These are phyloP conservation scores for Yamadazyma conglobata DNA, from an alignment of 1,139 yeast genomes.

Conservation along the genomic window DNA sequence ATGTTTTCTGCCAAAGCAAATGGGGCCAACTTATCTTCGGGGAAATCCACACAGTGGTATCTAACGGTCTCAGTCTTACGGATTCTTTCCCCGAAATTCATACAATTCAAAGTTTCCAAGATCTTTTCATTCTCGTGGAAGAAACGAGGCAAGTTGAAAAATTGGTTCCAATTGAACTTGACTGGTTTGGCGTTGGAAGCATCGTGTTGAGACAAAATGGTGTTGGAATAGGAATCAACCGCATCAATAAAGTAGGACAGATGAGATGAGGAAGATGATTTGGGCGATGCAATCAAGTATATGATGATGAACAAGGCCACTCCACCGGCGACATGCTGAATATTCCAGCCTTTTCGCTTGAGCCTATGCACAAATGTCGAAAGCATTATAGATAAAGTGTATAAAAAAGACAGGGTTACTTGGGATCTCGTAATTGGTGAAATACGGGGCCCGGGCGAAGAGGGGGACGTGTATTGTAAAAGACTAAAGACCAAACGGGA, in stretches of 20 bases:
- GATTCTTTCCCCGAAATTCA: conserved; percentile 13
- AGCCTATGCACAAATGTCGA: too few relatives aligned
- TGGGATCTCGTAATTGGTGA: too few relatives aligned
- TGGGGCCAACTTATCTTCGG: conserved; percentile 10
- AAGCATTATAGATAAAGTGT: too few relatives aligned
- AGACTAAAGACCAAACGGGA: too few relatives aligned
- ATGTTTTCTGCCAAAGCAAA: conserved; percentile 13
- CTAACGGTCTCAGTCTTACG: conserved; percentile 12
- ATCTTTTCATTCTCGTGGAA: conserved; percentile 7
- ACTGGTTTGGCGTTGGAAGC: conserved; percentile 4
- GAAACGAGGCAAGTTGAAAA: conserved; percentile 10
- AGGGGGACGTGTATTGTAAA: too few relatives aligned
- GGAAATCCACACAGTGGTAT: conserved; percentile 15
- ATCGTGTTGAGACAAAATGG: conserved; percentile 4
- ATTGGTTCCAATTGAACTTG: conserved; percentile 14
- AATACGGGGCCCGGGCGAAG: too few relatives aligned
- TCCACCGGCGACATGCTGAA: too few relatives aligned
- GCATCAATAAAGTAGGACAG: conserved; percentile 5
- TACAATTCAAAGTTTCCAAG: conserved; percentile 12
- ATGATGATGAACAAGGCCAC: too few relatives aligned
- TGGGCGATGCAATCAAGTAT: too few relatives aligned
- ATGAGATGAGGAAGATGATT: too few relatives aligned
- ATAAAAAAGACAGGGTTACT: too few relatives aligned
- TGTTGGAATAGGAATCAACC: conserved; percentile 9
- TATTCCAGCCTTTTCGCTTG: too few relatives aligned